Percentiles rank a stretch among this genome's conserved stretches.
Evolutionary conservation across 495 filamentous ascomycete genomes (phyloP).

Genomic region (Letharia lupina): DNA sequence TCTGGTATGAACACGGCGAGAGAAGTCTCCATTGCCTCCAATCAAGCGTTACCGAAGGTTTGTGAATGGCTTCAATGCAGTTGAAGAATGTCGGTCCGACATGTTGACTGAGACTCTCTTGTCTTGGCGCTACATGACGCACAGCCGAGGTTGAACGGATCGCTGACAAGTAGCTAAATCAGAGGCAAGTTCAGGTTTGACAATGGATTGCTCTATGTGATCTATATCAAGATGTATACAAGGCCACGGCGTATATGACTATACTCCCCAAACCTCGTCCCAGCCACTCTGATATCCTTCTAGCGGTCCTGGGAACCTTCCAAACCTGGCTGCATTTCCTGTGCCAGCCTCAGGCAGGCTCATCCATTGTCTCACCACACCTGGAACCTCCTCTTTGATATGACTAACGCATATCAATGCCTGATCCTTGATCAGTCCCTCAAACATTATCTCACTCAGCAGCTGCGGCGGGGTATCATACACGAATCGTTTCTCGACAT

Average conservation of each 20-base stretch:
- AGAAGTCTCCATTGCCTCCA: not conserved
- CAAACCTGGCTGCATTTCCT: slow-evolving; percentile 47
- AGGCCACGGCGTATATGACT: not conserved
- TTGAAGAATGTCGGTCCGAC: not conserved
- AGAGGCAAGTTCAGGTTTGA: not conserved
- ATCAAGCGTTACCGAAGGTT: not conserved
- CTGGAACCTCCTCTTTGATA: slow-evolving; percentile 80
- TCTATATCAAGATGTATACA: not conserved
- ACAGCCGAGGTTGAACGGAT: not conserved
- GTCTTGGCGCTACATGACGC: not conserved
- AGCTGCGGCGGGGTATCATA: not conserved
- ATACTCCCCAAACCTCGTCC: slow-evolving; percentile 52
- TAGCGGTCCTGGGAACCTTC: slow-evolving; percentile 47
- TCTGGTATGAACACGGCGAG: not conserved
- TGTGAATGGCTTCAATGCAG: not conserved
- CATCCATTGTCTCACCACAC: slow-evolving; percentile 68
- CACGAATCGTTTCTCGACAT: not conserved
- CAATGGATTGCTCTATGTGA: not conserved
- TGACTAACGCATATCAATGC: slow-evolving; percentile 84
- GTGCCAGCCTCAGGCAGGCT: slow-evolving; percentile 61
- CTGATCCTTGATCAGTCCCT: slow-evolving; percentile 51
- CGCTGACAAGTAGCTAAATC: too few species aligned
- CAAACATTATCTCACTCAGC: slow-evolving; percentile 26
- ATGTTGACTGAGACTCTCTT: not conserved
- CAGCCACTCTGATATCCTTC: slow-evolving; percentile 45